phyloP scores from a whole-genome alignment of 176 grass and related monocot species.

The Cenchrus fungigraminus region DNA sequence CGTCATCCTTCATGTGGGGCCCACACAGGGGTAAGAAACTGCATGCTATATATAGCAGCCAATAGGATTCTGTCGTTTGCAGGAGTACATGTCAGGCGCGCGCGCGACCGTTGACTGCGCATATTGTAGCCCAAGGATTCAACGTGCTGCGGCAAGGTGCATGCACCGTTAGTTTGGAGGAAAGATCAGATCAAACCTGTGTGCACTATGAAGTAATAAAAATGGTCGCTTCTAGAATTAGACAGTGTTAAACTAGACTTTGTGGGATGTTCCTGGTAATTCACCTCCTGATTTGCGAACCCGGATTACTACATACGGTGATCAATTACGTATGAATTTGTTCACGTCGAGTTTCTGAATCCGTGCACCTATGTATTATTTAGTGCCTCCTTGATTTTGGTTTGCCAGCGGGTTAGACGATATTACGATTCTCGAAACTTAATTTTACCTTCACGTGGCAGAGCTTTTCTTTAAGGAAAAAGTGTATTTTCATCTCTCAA shows the following conservation, averaged over 20 bases:
- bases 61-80: neutral
- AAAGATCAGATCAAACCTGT: neutral
- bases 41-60: neutral
- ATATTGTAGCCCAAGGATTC: neutral
- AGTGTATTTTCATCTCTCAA: no score
- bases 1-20: neutral
- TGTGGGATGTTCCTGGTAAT: neutral
- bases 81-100: neutral
- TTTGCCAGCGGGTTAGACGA: no score
- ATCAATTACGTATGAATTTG: neutral
- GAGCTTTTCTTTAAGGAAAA: neutral
- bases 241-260: neutral
- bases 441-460: neutral
- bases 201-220: neutral
- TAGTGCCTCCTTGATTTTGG: neutral
- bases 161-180: neutral
- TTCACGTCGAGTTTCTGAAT: neutral
- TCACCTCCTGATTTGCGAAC: neutral
- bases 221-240: neutral
- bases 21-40: neutral
- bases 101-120: constrained; percentile 18
- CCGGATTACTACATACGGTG: neutral
- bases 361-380: neutral
- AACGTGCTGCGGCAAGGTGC: no score
- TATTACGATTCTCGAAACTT: neutral